Evolutionary conservation across 306 rosid species (phyloP), one percentile per base, ranked within the genome.

Genomic region (Albizia julibrissin): DNA sequence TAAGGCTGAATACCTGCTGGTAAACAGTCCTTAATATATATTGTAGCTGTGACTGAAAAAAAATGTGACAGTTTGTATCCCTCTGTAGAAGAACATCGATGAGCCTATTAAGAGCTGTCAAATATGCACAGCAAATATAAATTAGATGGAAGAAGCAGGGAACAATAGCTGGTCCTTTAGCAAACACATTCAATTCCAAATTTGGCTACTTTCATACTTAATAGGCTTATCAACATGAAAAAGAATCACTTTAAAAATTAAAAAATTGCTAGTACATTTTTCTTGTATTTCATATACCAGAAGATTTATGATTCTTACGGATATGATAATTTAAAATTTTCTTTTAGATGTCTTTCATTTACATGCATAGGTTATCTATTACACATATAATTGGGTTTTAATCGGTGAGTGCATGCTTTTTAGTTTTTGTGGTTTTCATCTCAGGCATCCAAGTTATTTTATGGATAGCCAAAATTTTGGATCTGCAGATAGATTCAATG

Each of bases 81-180:
- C 83, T 90, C 78, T 93, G 94, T 76, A 94, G 91, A 83, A 94
- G 95, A 91, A 91, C 89, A 84, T 94, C 84, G 65, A 94, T 94
- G 76, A 94, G 22, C 82, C 87, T 88, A 85, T 94, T 94, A 75
- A 44, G 12, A 44, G n/a, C n/a, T n/a, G n/a, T 44, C 3, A 44
- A 44, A 44, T 64, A 59, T 59, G 33, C 3, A 75, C 42, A 64
- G 19, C 5, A 65, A 54, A 24, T 33, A 0, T 42, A 16, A 66
- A 66, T 40, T 26, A 80, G 49, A 56, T 12, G 15, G 50, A 10
- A 44, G 50, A 44, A 12, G 50, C 33, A 43, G n/a, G 44, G 1
- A 37, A 77, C 13, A 64, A 10, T 19, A 34, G 68, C 12, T 33
- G 59, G 12, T 44, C 50, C 10, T 44, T 12, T 3, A 10, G 50